Conservation (phyloP, 2,329 filamentous ascomycete genomes). For the Penicillium sumatraense region DNA sequence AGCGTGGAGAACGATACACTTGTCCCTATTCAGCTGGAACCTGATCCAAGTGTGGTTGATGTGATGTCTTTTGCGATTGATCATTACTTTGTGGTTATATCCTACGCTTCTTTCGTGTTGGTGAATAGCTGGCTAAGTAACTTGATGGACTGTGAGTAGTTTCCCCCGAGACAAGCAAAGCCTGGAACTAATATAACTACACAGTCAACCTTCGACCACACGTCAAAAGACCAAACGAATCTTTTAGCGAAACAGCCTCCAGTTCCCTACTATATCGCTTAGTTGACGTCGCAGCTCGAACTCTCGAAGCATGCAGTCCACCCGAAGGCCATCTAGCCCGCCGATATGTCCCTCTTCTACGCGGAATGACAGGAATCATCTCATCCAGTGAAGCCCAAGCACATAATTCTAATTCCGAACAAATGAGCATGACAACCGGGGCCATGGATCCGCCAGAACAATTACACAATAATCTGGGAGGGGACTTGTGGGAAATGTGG, state of each 20-base stretch:
- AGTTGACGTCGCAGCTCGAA: constrained; percentile 7
- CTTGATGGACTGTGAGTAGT: constrained; percentile 1
- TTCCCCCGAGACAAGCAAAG: background rate
- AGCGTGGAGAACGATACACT: background rate
- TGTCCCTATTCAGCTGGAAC: background rate
- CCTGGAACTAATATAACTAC: background rate
- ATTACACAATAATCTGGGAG: constrained; percentile 1
- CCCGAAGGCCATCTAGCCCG: constrained; percentile 7
- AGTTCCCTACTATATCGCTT: background rate
- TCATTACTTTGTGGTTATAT: constrained; percentile 9
- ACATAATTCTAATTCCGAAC: background rate
- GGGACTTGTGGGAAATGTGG: constrained; percentile 12
- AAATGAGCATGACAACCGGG: background rate
- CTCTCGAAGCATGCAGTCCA: constrained; percentile 9
- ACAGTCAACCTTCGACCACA: constrained; percentile 3
- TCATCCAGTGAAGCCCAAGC: background rate
- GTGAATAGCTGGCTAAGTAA: constrained; percentile 11
- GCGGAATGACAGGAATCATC: constrained; percentile 4
- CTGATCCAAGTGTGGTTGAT: constrained; percentile 6
- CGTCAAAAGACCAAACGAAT: background rate
- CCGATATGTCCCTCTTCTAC: constrained; percentile 5
- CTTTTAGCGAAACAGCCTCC: background rate
- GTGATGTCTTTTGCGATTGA: constrained; percentile 11
- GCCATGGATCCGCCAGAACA: background rate
- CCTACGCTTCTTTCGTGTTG: constrained; percentile 7